Evolutionary conservation across 805 yeast genomes (phyloP).

Genomic region (Aciculoconidium aculeatum): DNA sequence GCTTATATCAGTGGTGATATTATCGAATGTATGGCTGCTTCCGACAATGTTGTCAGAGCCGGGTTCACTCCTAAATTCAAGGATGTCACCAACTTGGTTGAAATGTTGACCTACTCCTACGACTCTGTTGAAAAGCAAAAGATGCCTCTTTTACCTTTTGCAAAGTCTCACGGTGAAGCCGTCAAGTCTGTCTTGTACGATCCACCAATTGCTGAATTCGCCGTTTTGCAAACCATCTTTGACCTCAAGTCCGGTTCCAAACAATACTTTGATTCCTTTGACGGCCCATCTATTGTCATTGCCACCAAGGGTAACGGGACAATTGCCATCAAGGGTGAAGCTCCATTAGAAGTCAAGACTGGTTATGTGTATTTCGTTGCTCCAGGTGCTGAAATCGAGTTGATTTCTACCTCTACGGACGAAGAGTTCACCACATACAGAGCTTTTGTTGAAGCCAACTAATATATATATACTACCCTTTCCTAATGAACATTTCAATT

Average conservation of each 20-base stretch:
- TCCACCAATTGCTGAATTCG: slow-evolving; percentile 96
- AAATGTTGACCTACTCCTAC: slow-evolving; percentile 83
- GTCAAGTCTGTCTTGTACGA: slow-evolving; percentile 59
- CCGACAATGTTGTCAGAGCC: slow-evolving; percentile 96
- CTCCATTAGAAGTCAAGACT: slow-evolving; percentile 41
- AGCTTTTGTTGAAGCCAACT: slow-evolving; percentile 84
- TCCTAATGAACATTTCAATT: no score
- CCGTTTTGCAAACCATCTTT: slow-evolving; percentile 81
- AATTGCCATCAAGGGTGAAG: slow-evolving; percentile 38
- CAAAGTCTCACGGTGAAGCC: slow-evolving; percentile 63
- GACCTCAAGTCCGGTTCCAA: slow-evolving; percentile 41
- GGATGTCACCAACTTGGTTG: slow-evolving; percentile 85
- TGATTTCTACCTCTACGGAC: slow-evolving; percentile 44
- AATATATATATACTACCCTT: slow-evolving; percentile 4
- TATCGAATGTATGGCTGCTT: slow-evolving; percentile 99
- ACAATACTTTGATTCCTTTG: slow-evolving; percentile 54
- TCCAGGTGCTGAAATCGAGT: slow-evolving; percentile 62
- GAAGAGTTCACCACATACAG: slow-evolving; percentile 71
- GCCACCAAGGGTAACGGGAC: slow-evolving; percentile 77
- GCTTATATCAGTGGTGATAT: slow-evolving; percentile 97
- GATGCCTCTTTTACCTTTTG: slow-evolving; percentile 61
- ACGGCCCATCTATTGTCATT: slow-evolving; percentile 86
- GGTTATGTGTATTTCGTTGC: slow-evolving; percentile 86
- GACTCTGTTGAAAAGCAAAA: slow-evolving; percentile 91
- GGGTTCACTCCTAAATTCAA: slow-evolving; percentile 99